Evolutionary conservation across 2,329 filamentous ascomycete species (phyloP).

Genomic region (Neonectria neomacrospora): DNA sequence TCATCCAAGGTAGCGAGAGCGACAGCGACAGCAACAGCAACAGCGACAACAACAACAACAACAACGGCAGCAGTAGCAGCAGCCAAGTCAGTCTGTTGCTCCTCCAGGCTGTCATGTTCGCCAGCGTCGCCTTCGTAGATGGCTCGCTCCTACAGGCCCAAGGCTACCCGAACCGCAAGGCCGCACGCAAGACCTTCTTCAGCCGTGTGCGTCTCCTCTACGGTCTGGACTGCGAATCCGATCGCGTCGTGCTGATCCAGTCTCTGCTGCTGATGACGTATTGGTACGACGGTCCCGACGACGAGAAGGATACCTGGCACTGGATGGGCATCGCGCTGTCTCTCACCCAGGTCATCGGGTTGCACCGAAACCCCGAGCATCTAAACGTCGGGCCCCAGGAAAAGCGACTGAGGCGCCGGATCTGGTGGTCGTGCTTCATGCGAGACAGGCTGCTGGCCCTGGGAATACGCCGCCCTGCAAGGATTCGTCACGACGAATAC

Average conservation of each 20-base stretch:
- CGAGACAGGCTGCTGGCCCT: constrained; percentile 22
- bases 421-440: constrained; percentile 30
- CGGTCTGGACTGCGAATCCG: constrained; percentile 17
- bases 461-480: constrained; percentile 21
- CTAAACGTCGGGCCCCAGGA: background rate
- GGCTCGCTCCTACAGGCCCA: background rate
- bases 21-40: background rate
- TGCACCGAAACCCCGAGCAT: constrained; percentile 22
- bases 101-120: constrained; percentile 29
- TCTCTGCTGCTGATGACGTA: constrained; percentile 25
- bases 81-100: constrained; percentile 16
- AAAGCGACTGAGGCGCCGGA: constrained; percentile 14
- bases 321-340: constrained; percentile 28
- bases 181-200: constrained; percentile 25
- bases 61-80: too few relatives aligned
- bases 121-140: constrained; percentile 26
- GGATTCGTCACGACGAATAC: constrained; percentile 25
- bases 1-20: constrained; percentile 1
- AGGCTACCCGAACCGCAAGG: constrained; percentile 15
- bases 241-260: constrained; percentile 17
- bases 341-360: constrained; percentile 17
- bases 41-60: too few relatives aligned
- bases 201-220: constrained; percentile 18
- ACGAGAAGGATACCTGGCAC: constrained; percentile 30
- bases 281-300: constrained; percentile 23